A percentile compares a stretch with the other conserved stretches of the same genome.
Evolutionary conservation across 441 rosid species (phyloP).

Genomic region (Sinapis alba): DNA sequence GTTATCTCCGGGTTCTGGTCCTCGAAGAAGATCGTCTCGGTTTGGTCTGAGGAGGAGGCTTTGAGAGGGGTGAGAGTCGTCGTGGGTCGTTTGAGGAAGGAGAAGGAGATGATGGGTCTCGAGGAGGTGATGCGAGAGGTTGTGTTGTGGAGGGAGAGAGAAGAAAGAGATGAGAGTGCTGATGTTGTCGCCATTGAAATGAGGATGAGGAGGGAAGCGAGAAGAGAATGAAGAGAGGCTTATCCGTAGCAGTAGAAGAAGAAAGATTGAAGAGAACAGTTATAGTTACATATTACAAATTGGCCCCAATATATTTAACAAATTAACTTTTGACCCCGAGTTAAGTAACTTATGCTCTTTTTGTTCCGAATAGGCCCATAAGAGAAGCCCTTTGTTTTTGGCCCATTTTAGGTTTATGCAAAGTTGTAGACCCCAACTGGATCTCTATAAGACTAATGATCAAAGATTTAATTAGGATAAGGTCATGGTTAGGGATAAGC

Average conservation of each 20-base stretch:
- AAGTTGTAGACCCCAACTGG: not conserved
- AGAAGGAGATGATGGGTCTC: not conserved
- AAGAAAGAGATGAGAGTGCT: conserved; percentile 47
- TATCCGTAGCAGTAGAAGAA: conserved; percentile 27
- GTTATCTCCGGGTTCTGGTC: conserved; percentile 22
- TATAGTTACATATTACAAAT: not conserved
- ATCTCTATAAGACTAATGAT: not conserved
- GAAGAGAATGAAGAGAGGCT: conserved; percentile 24
- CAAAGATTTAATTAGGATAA: not conserved
- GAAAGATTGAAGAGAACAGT: not conserved
- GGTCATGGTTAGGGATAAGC: not conserved
- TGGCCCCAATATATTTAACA: not conserved
- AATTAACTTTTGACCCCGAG: not conserved
- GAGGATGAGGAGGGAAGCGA: conserved; percentile 21
- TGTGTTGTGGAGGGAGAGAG: conserved; percentile 35
- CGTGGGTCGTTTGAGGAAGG: not conserved
- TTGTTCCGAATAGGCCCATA: not conserved
- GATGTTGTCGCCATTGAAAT: conserved; percentile 38
- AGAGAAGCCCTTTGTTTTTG: not conserved
- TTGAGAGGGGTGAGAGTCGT: not conserved
- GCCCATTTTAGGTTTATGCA: not conserved
- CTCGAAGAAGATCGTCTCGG: conserved; percentile 62
- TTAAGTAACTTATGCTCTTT: not conserved
- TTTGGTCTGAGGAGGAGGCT: conserved; percentile 46
- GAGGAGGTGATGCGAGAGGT: conserved; percentile 14